phyloP scores from a whole-genome alignment of 495 filamentous ascomycete genomes.

The Xylaria telfairii region DNA sequence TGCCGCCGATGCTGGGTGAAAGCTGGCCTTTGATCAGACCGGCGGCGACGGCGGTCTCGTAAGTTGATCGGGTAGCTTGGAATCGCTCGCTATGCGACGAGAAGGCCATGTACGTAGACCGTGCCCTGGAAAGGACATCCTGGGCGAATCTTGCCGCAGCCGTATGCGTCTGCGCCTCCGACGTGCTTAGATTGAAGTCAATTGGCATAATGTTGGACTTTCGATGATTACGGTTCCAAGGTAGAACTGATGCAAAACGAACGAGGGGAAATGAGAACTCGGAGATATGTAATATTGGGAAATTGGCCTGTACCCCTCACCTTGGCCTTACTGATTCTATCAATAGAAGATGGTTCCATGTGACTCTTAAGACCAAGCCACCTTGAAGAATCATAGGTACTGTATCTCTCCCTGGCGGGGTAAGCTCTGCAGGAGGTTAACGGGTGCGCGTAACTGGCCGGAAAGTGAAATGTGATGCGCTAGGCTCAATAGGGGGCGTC shows the following conservation, averaged over 20 bases:
- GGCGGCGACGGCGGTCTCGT: neutral
- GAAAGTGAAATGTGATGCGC: neutral
- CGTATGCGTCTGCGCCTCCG: neutral
- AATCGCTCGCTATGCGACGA: neutral
- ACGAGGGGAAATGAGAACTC: neutral
- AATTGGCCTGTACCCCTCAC: neutral
- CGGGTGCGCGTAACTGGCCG: neutral
- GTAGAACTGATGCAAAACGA: neutral
- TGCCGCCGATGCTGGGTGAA: slow-evolving; percentile 50
- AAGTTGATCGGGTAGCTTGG: neutral
- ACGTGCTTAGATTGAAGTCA: slow-evolving; percentile 1
- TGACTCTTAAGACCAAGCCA: neutral
- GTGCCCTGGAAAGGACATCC: neutral
- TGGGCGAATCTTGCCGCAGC: neutral
- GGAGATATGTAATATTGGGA: neutral
- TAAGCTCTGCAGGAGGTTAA: neutral
- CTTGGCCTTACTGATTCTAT: neutral
- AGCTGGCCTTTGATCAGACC: slow-evolving; percentile 56
- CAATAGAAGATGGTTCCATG: neutral
- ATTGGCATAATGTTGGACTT: neutral
- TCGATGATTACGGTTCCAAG: neutral
- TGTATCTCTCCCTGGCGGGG: neutral
- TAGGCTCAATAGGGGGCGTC: neutral
- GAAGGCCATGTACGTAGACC: neutral
- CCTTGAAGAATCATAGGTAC: no score